phyloP scores from a whole-genome alignment of 2,329 filamentous ascomycete genomes.

The Pseudogymnoascus sp. region DNA sequence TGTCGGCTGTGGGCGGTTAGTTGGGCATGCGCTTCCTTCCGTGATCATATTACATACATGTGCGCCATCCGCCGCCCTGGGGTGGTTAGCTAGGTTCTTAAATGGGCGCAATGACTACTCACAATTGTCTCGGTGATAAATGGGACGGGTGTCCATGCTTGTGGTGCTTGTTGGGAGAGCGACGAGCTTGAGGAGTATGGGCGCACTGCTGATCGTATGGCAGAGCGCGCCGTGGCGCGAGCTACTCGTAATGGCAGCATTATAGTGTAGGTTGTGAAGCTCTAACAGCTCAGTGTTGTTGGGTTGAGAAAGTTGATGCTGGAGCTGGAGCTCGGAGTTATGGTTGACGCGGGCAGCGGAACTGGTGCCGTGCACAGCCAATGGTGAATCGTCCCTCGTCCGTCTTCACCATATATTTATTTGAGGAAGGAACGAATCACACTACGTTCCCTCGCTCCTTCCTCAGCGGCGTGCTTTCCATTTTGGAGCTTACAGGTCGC shows the following conservation, averaged over 20 bases:
- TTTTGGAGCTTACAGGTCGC: not conserved
- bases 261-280: not conserved
- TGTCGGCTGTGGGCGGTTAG: constrained; percentile 52
- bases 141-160: constrained; percentile 38
- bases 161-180: constrained; percentile 23
- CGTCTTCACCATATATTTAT: no score
- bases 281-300: not conserved
- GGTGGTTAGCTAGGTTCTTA: constrained; percentile 20
- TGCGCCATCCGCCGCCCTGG: constrained; percentile 68
- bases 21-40: constrained; percentile 21
- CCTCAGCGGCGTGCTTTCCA: no score
- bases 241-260: constrained; percentile 25
- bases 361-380: not conserved
- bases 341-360: not conserved
- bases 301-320: not conserved
- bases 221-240: constrained; percentile 20
- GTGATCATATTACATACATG: constrained; percentile 47
- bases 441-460: no score
- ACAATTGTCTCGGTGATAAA: constrained; percentile 48
- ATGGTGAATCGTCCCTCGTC: no score
- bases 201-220: constrained; percentile 16
- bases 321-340: not conserved
- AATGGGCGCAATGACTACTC: constrained; percentile 31
- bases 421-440: no score
- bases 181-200: constrained; percentile 19